These are phyloP conservation scores for Lasiosphaeris hirsuta DNA, from an alignment of 495 filamentous ascomycete species.

Conservation along the genomic window DNA sequence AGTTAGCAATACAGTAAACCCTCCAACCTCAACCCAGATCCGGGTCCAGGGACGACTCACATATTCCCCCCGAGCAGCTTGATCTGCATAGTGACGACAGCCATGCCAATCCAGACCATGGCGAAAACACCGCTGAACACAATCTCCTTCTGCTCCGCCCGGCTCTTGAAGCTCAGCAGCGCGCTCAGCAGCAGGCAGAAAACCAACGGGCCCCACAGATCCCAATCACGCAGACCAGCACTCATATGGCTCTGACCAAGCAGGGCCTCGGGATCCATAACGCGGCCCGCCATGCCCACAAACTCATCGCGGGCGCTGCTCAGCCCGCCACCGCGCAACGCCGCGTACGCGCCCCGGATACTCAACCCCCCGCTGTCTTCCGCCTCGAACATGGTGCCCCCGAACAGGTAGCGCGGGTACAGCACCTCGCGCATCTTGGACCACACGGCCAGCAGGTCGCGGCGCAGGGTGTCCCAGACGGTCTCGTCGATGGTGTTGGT, in stretches of 20 bases:
- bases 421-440: conserved; percentile 98
- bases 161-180: conserved; percentile 74
- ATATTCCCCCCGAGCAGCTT: conserved; percentile 96
- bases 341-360: conserved; percentile 49
- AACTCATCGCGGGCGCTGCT: conserved; percentile 60
- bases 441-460: conserved; percentile 91
- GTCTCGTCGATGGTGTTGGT: conserved; percentile 95
- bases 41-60: conserved; percentile 52
- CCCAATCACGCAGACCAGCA: conserved; percentile 88
- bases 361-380: conserved; percentile 44
- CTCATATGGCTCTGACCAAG: conserved; percentile 77
- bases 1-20: conserved; percentile 15
- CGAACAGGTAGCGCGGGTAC: conserved; percentile 91
- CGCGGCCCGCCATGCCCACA: conserved; percentile 55
- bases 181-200: conserved; percentile 87
- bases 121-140: conserved; percentile 97
- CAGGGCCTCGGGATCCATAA: conserved; percentile 59
- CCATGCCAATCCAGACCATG: conserved; percentile 94
- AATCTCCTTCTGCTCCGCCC: conserved; percentile 70
- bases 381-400: conserved; percentile 66
- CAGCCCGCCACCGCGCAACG: conserved; percentile 46
- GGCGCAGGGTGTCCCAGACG: conserved; percentile 90
- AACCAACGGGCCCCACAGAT: conserved; percentile 92
- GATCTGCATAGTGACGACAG: conserved; percentile 97
- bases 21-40: neutral